A percentile compares a stretch with the other conserved stretches of the same genome.
phyloP scores from a whole-genome alignment of 441 rosid species.

The Populus hybrid region DNA sequence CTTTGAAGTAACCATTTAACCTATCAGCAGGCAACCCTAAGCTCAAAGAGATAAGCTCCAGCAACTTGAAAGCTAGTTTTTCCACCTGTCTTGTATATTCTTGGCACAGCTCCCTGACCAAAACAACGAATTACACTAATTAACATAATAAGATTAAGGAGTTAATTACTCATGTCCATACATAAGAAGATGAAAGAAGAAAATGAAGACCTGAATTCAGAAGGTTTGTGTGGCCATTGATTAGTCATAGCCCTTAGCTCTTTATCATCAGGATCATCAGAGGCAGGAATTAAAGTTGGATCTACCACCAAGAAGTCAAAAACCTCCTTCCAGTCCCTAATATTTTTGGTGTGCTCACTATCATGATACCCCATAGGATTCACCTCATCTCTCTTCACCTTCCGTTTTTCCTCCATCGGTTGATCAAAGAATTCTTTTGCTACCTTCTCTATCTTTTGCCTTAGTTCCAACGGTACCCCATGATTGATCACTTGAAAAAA shows the following conservation, averaged over 20 bases:
- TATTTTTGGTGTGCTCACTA: constrained; percentile 73
- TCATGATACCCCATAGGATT: constrained; percentile 61
- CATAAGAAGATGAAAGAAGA: not conserved
- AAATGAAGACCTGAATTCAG: constrained; percentile 25
- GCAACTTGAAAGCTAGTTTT: constrained; percentile 48
- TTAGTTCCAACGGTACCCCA: constrained; percentile 51
- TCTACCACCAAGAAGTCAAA: constrained; percentile 63
- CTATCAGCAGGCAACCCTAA: constrained; percentile 52
- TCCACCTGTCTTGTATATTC: constrained; percentile 56
- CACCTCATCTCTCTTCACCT: constrained; percentile 56
- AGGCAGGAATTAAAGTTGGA: constrained; percentile 53
- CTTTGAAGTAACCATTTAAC: constrained; percentile 52
- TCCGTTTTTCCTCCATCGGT: constrained; percentile 50
- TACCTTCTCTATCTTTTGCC: constrained; percentile 44
- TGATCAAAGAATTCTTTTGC: constrained; percentile 64
- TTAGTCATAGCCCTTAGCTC: constrained; percentile 48
- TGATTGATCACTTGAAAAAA: constrained; percentile 84
- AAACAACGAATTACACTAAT: not conserved
- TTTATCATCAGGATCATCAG: constrained; percentile 47
- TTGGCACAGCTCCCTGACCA: constrained; percentile 49
- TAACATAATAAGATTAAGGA: not conserved
- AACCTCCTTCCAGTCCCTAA: constrained; percentile 67
- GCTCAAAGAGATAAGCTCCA: constrained; percentile 60
- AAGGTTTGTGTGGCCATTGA: constrained; percentile 71
- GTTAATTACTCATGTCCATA: no score